These are phyloP conservation scores for Fomes fomentarius DNA, from an alignment of 1,284 basidiomycete genomes.

Conservation along the genomic window DNA sequence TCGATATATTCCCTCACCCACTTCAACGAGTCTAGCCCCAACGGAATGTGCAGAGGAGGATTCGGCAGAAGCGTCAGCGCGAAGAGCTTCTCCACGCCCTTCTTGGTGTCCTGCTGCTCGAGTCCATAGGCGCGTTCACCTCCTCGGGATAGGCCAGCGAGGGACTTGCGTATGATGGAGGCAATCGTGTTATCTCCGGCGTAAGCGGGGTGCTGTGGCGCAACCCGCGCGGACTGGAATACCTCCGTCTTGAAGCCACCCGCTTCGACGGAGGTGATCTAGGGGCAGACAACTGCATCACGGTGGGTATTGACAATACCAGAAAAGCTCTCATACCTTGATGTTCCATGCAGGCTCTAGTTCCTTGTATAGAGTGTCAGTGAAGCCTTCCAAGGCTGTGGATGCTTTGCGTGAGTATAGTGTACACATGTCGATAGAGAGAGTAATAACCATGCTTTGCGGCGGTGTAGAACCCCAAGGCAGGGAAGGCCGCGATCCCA, in stretches of 20 bases:
- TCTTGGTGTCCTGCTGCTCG: not conserved
- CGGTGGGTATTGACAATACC: no score
- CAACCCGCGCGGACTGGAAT: conserved; percentile 1
- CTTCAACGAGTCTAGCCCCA: conserved; percentile 21
- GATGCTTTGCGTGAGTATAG: no score
- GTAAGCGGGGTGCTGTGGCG: conserved; percentile 15
- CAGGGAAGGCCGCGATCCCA: conserved; percentile 29
- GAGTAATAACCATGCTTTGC: conserved; percentile 31
- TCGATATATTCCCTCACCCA: conserved; percentile 14
- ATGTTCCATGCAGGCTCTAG: conserved; percentile 45
- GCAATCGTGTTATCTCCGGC: not conserved
- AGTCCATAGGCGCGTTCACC: not conserved
- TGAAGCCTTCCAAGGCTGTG: conserved; percentile 36
- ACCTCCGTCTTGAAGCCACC: conserved; percentile 17
- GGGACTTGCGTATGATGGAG: not conserved
- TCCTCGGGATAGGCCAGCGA: not conserved
- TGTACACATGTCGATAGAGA: no score
- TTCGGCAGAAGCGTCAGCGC: conserved; percentile 8
- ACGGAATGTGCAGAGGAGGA: conserved; percentile 29
- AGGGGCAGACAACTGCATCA: no score
- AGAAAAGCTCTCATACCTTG: conserved; percentile 32
- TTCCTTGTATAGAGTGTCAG: conserved; percentile 36
- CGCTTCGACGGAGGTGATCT: conserved; percentile 15
- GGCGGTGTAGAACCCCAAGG: conserved; percentile 38
- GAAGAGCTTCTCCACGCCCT: conserved; percentile 1